Base-by-base conservation (phyloP, 352 stramenopile species). In the Globisporangium okanoganense region DNA sequence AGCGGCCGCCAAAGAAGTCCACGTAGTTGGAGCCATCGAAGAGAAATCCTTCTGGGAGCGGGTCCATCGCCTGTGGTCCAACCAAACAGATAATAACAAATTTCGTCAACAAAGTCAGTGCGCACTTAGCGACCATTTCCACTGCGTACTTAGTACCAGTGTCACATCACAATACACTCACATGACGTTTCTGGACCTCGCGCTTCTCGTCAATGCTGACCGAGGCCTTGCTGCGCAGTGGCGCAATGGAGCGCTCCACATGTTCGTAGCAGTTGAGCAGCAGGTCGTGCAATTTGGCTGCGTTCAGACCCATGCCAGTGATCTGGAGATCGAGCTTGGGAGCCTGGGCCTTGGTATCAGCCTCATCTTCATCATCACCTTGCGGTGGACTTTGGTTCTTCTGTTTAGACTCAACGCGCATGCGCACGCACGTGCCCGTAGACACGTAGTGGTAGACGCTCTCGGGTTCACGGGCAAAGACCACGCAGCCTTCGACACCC, bases 21-120 rank as follows among this genome's bases (percentile, higher is more conserved):
- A 89, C 74, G 65, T 93, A 93, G 59, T 78, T 76, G 20, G 75
- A 77, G 18, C 83, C 83, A 43, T 93, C 83, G 45, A 77, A 93
- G 49, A 90, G 63, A 54, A 84, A 91, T 0, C 76, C 83, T 40
- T 91, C 79, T 0, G 83, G 83, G 14, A 93, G 73, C 1, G 81
- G 73, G 45, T 91, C 83, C 69, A 81, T 76, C 33, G 75, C 72
- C 81, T 90, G 44, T 41, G n/a, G 10, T 3, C 41, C n/a, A n/a
- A 0, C 5, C n/a, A 41, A 18, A 9, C 31, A 47, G 48, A 27
- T 33, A 20, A 54, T 29, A 18, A 3, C 3, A 51, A 31, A 51
- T 8, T 7, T 29, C n/a, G 9, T 20, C 48, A 22, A 10, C 20
- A 31, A 35, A 38, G 0, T 0, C 18, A 33, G 29, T 33, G 29